Evolutionary conservation across 768 basidiomycete species (phyloP), one percentile per base, ranked within the genome.

Genomic region (Chalciporus sphaerocephalus): DNA sequence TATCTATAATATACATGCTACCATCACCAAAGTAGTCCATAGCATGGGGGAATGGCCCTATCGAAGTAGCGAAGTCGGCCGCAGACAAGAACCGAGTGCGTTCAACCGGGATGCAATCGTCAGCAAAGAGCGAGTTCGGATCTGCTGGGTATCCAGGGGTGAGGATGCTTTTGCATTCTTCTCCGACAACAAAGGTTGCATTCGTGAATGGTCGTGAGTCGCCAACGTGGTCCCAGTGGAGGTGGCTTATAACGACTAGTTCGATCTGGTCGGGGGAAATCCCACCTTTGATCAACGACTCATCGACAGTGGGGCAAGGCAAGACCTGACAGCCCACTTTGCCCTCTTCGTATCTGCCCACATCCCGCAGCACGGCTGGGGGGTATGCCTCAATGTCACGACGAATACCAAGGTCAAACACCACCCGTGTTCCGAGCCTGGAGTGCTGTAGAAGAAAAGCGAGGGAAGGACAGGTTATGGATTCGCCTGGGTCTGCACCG

Each of bases 361-460:
- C 7, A 43, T 3, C 44, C 46, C 39, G 53, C 69, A 4, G 59
- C 30, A 65, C 51, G 0, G 37, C 53, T 0, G 72, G 71, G 0
- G 74, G 68, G 40, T 64, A 70, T 5, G 63, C 69, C 18, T 70
- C 62, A 55, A 64, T 62, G 48, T 80, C 73, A 37, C 69, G 66
- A 27, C 78, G 72, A 15, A 78, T 65, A 5, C 80, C 80, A 24
- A 81, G 69, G 49, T 83, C 81, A 51, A 81, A 80, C 3, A 79
- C 38, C 33, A 77, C 54, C n/a, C 63, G 70, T 8, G 65, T 56
- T 12, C 61, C 56, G 5, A 58, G 67, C 5, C 47, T 42, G 0
- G 76, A 75, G 52, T 81, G 80, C 21, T 62, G 66, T 27, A 81
- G 58, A 44, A 78, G 66, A 62, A 81, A 81, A 2, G 74, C 66